Conservation (phyloP, 2,329 filamentous ascomycete species). For the Aspergillus awamori region DNA sequence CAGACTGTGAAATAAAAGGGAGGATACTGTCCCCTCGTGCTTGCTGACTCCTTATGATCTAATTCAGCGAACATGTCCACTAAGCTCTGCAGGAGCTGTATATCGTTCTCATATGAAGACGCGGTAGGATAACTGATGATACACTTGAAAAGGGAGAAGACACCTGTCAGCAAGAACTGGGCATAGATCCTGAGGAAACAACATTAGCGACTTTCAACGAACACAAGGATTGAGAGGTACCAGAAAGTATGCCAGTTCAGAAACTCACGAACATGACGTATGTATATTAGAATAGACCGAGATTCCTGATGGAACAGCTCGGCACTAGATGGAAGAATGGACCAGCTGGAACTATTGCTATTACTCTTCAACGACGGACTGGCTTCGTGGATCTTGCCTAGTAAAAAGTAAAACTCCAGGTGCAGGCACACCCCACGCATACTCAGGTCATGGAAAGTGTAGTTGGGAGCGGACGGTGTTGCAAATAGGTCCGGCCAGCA, state of each 20-base stretch:
- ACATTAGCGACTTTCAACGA: neutral
- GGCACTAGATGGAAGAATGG: conserved; percentile 25
- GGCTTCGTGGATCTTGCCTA: conserved; percentile 29
- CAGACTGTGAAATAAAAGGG: conserved; percentile 25
- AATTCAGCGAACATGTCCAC: conserved; percentile 19
- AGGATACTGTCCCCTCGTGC: conserved; percentile 19
- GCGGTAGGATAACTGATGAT: conserved; percentile 22
- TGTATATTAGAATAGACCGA: conserved; percentile 27
- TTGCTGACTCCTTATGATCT: conserved; percentile 10
- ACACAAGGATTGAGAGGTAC: conserved; percentile 11
- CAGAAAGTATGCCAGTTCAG: conserved; percentile 28
- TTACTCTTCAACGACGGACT: conserved; percentile 5
- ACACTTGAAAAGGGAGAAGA: conserved; percentile 27
- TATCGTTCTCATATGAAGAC: conserved; percentile 18
- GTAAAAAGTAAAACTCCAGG: conserved; percentile 30
- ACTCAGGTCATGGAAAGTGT: conserved; percentile 29
- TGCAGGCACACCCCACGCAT: conserved; percentile 29
- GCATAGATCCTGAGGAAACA: conserved; percentile 25
- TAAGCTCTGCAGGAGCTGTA: conserved; percentile 23
- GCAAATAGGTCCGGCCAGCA: conserved; percentile 26
- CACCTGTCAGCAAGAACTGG: conserved; percentile 26
- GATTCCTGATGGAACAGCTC: conserved; percentile 28
- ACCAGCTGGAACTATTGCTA: conserved; percentile 3
- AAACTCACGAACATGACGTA: conserved; percentile 22
- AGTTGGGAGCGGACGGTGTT: conserved; percentile 21